Base-by-base conservation (phyloP, 1,139 yeast species). In the Taiozyma onychis region DNA sequence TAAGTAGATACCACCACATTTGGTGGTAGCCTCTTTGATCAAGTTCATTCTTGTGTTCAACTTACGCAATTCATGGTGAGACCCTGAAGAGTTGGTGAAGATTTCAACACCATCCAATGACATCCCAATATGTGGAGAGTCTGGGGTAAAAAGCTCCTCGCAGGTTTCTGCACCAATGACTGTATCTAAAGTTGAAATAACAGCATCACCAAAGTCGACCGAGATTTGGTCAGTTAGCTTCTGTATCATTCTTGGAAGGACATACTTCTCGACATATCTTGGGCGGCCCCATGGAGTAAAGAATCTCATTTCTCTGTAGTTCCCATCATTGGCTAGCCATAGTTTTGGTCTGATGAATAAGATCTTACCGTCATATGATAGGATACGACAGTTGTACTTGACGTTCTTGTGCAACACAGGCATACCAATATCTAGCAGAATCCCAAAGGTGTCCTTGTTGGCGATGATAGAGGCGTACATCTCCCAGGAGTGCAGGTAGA, bases 21-120 rank as follows among this genome's bases (percentile, higher is more conserved):
- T 90, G 51, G 88, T 80, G 5, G 98, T 90, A 2, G 99, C 99
- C 65, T 88, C 96, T 32, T 83, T 80, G 59, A 93, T 95, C 61
- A 95, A 77, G 51, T 85, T 80, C 71, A 93, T 73, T 60, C 99
- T 77, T 6, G 90, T 85, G 67, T 91, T 81, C 58, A 93, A 76
- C 65, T 93, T 93, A 55, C 99, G 78, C 57, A 95, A 77, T 69
- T 93, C 98, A 66, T 93, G 99, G 65, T 93, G 99, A 13, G 96
- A 88, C 2, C 99, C 99, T 27, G 95, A 85, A 1, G 97, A 90
- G 66, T 93, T 93, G 46, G 98, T 90, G 63, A 93, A 79, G 60
- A 93, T 90, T 68, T 93, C 99, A 16, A 91, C 97, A 46, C 99
- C 99, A 67, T 90, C 97, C 41, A 93, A 73, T 0, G 97, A 81